phyloP scores from a whole-genome alignment of 2,329 filamentous ascomycete species.

The Neocucurbitaria cava region DNA sequence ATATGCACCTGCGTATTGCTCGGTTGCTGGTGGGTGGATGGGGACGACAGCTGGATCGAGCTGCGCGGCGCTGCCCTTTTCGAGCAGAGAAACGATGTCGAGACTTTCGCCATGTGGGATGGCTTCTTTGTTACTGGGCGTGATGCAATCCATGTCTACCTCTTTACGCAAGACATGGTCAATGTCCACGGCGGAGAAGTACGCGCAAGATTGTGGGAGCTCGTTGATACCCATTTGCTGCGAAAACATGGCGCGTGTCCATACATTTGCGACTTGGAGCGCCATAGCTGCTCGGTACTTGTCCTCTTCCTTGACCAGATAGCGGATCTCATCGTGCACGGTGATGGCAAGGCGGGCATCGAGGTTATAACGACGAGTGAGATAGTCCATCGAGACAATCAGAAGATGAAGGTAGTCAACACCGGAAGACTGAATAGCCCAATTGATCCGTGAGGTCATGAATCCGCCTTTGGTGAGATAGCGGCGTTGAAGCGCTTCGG shows the following conservation, averaged over 20 bases:
- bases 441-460: slow-evolving; percentile 96
- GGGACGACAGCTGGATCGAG: slow-evolving; percentile 72
- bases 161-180: slow-evolving; percentile 97
- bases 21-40: slow-evolving; percentile 62
- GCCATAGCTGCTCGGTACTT: slow-evolving; percentile 91
- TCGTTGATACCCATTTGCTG: slow-evolving; percentile 97
- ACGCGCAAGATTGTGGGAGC: slow-evolving; percentile 91
- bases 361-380: slow-evolving; percentile 84
- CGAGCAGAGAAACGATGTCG: slow-evolving; percentile 80
- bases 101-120: slow-evolving; percentile 88
- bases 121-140: slow-evolving; percentile 78
- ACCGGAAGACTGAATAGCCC: slow-evolving; percentile 97
- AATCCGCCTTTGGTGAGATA: slow-evolving; percentile 90
- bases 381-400: slow-evolving; percentile 92
- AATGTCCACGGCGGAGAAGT: slow-evolving; percentile 94
- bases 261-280: slow-evolving; percentile 90
- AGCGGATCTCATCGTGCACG: slow-evolving; percentile 97
- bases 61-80: slow-evolving; percentile 71
- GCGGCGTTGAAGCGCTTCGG: slow-evolving; percentile 87
- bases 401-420: slow-evolving; percentile 97
- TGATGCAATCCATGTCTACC: slow-evolving; percentile 97
- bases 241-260: slow-evolving; percentile 96
- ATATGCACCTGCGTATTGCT: slow-evolving; percentile 74
- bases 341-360: slow-evolving; percentile 87
- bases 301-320: slow-evolving; percentile 84